These are phyloP conservation scores for Thuidium tamariscinum DNA, from an alignment of 225 moss, liverwort and hornwort genomes.

Conservation along the genomic window DNA sequence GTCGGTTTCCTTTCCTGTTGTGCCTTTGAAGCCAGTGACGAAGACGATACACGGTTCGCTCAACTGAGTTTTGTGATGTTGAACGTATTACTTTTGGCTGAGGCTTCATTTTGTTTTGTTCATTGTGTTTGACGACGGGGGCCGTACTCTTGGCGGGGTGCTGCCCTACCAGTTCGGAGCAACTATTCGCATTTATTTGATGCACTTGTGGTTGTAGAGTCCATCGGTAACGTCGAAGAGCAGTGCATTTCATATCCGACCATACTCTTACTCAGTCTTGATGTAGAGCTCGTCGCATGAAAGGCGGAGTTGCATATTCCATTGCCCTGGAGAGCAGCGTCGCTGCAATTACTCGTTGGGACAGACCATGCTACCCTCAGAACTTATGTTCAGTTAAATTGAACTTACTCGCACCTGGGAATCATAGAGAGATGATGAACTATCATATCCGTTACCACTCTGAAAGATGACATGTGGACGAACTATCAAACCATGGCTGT, in stretches of 20 bases:
- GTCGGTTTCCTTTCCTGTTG: too few relatives aligned
- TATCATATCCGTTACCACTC: constrained; percentile 13
- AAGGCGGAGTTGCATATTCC: constrained; percentile 3
- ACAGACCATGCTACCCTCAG: constrained; percentile 3
- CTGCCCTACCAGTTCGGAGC: neutral
- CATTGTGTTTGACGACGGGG: neutral
- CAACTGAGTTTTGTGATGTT: constrained; percentile 6
- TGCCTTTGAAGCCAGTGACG: neutral
- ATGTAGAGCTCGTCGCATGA: neutral
- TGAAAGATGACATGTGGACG: neutral
- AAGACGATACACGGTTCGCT: constrained; percentile 4
- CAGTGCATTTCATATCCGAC: neutral
- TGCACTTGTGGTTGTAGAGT: neutral
- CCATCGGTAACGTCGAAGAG: neutral
- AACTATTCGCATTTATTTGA: neutral
- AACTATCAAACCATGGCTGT: neutral
- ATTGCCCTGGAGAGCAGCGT: constrained; percentile 8
- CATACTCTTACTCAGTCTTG: neutral
- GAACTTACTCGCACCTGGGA: neutral
- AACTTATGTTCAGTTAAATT: neutral
- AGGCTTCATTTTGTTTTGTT: neutral
- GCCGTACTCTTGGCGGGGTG: neutral
- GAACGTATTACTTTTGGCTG: neutral
- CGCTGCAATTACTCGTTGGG: neutral
- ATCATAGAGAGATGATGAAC: constrained; percentile 11